phyloP scores from a whole-genome alignment of 345 rosid species.

The Crucihimalaya himalaica region DNA sequence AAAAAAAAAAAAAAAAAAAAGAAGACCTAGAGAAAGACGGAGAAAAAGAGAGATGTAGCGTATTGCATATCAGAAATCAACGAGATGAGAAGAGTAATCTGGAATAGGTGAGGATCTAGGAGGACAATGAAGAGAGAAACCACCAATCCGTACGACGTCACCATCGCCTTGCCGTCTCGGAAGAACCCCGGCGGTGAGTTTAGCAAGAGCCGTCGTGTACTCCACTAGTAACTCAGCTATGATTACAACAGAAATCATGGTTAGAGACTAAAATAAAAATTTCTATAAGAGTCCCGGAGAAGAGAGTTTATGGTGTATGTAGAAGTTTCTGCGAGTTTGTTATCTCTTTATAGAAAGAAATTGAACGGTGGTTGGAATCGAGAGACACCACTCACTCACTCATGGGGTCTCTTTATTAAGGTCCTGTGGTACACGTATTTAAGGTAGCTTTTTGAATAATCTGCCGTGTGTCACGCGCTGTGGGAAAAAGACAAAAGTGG shows the following conservation, averaged over 20 bases:
- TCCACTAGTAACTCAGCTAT: slow-evolving; percentile 55
- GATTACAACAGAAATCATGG: slow-evolving; percentile 52
- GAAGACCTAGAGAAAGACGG: background rate
- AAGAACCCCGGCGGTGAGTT: slow-evolving; percentile 44
- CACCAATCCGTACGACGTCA: slow-evolving; percentile 13
- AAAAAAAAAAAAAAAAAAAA: background rate
- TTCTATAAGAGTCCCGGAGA: background rate
- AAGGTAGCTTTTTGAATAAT: background rate
- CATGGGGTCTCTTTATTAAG: too few species aligned
- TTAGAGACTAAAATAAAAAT: background rate
- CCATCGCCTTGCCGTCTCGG: slow-evolving; percentile 29
- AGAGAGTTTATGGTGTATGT: background rate
- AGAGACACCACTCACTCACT: background rate
- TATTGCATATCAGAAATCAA: slow-evolving; percentile 37
- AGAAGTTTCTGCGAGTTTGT: background rate
- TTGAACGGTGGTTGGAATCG: background rate
- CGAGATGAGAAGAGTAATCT: slow-evolving; percentile 35
- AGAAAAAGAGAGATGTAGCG: too few species aligned
- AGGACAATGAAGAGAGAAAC: slow-evolving; percentile 20
- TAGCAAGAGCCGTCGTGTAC: slow-evolving; percentile 53
- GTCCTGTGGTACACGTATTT: too few species aligned
- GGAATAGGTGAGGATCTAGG: slow-evolving; percentile 29
- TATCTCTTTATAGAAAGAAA: background rate
- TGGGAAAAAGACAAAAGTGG: background rate
- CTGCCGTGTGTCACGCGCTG: background rate